Evolutionary conservation across 2,329 filamentous ascomycete species (phyloP).

Genomic region (Paraphoma chrysanthemicola): DNA sequence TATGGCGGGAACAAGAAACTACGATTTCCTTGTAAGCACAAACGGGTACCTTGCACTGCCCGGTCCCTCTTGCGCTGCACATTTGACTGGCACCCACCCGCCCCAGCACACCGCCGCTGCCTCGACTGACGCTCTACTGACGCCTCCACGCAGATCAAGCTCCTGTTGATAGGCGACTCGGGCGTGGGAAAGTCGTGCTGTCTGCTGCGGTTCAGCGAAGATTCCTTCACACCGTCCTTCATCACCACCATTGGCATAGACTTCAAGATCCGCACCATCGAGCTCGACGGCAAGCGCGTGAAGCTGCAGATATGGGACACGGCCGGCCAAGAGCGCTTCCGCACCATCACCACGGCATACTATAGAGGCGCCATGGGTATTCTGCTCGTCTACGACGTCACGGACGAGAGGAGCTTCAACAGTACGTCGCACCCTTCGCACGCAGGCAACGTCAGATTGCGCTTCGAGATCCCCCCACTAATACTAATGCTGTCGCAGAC

Average conservation of each 20-base stretch:
- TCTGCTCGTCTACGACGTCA: constrained; percentile 96
- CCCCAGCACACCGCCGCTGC: neutral
- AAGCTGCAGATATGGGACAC: constrained; percentile 99
- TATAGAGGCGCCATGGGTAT: constrained; percentile 99
- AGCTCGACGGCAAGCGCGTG: constrained; percentile 97
- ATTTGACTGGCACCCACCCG: no score
- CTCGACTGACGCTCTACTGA: constrained; percentile 9
- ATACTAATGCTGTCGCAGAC: constrained; percentile 63
- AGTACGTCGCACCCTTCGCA: constrained; percentile 64
- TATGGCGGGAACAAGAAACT: constrained; percentile 98
- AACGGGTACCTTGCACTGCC: no score
- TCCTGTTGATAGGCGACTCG: constrained; percentile 94
- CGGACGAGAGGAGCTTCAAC: constrained; percentile 93
- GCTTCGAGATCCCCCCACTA: neutral
- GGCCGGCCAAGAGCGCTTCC: constrained; percentile 96
- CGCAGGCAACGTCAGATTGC: neutral
- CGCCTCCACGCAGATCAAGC: constrained; percentile 75
- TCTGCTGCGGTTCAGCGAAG: constrained; percentile 93
- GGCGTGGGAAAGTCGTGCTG: constrained; percentile 98
- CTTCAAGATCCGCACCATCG: constrained; percentile 99
- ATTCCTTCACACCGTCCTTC: constrained; percentile 96
- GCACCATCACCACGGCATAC: constrained; percentile 98
- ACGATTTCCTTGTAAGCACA: constrained; percentile 89
- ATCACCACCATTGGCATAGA: constrained; percentile 99
- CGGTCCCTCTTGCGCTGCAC: no score